These are phyloP conservation scores for Sphagnum contortum DNA, from an alignment of 225 moss, liverwort and hornwort genomes.

Conservation along the genomic window DNA sequence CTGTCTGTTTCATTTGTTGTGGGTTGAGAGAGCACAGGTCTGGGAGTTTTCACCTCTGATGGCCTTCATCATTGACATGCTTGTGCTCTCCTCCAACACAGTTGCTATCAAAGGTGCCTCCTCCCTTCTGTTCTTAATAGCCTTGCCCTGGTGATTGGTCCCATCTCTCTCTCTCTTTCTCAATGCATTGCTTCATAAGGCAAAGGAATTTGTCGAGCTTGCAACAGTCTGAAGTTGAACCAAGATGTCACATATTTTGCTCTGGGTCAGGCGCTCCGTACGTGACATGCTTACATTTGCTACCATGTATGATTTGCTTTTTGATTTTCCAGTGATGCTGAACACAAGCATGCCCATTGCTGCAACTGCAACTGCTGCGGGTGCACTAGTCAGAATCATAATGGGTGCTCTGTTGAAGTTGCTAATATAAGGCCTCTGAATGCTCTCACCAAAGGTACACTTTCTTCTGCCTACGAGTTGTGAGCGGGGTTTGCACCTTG, in stretches of 20 bases:
- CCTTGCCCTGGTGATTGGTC: neutral
- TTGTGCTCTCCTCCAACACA: conserved; percentile 70
- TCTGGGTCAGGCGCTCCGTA: neutral
- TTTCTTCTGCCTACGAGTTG: too few relatives aligned
- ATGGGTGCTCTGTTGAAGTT: conserved; percentile 30
- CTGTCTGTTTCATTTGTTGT: neutral
- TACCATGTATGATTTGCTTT: neutral
- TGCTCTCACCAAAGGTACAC: too few relatives aligned
- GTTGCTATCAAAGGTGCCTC: conserved; percentile 66
- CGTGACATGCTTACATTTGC: neutral
- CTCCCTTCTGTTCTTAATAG: neutral
- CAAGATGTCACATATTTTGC: neutral
- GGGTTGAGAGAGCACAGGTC: conserved; percentile 28
- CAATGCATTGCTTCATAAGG: neutral
- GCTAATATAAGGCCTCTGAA: conserved; percentile 12
- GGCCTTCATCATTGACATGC: conserved; percentile 77
- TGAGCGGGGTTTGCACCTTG: too few relatives aligned
- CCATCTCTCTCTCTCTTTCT: too few relatives aligned
- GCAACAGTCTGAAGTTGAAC: neutral
- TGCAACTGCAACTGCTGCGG: conserved; percentile 44
- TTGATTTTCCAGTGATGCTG: conserved; percentile 56
- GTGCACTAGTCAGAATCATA: conserved; percentile 35
- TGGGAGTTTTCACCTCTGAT: conserved; percentile 81
- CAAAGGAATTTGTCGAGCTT: neutral
- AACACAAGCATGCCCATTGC: conserved; percentile 49